A percentile compares a stretch with the other conserved stretches of the same genome.
Evolutionary conservation across 306 rosid species (phyloP).

Genomic region (Cercis canadensis): DNA sequence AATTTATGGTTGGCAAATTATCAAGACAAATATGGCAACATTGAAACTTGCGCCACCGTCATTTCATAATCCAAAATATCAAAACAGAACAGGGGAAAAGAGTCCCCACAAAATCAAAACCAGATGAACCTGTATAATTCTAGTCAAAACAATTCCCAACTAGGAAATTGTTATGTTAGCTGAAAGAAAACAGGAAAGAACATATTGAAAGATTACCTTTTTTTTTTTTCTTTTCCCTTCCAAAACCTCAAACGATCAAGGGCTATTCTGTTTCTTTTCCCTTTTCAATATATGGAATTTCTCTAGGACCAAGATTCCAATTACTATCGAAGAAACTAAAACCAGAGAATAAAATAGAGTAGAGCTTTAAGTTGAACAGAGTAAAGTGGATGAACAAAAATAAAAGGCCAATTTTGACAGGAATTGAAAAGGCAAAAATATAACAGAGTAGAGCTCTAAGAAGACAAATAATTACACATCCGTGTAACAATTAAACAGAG

Average conservation of each 20-base stretch:
- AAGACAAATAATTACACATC: background rate
- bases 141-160: background rate
- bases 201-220: too few species aligned
- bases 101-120: constrained; percentile 12
- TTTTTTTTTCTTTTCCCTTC: too few species aligned
- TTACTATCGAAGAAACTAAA: too few species aligned
- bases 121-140: background rate
- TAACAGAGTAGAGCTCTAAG: too few species aligned
- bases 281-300: too few species aligned
- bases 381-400: too few species aligned
- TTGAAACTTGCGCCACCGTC: too few species aligned
- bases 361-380: too few species aligned
- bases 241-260: background rate
- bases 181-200: background rate
- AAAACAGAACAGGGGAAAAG: too few species aligned
- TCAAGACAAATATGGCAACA: background rate
- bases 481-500: background rate
- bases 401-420: background rate
- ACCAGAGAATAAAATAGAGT: too few species aligned
- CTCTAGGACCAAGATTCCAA: background rate
- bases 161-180: background rate
- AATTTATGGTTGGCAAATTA: constrained; percentile 6
- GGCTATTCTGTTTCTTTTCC: background rate
- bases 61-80: too few species aligned
- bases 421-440: background rate